These are phyloP conservation scores for Sanghuangporus baumii DNA, from an alignment of 1,284 basidiomycete species.

Conservation along the genomic window DNA sequence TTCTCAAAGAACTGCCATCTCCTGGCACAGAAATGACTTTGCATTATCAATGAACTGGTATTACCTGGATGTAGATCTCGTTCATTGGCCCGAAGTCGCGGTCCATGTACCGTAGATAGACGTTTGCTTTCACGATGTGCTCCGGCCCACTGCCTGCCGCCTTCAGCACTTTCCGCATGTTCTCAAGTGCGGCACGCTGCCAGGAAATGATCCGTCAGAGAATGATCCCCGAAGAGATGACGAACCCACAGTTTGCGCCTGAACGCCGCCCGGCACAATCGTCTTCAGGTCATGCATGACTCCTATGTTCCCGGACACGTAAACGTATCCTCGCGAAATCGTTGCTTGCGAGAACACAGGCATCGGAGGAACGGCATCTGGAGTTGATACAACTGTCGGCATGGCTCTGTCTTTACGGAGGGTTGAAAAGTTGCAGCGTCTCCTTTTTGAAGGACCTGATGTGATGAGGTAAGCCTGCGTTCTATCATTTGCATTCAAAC, in stretches of 20 bases:
- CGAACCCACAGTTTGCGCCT: conserved; percentile 43
- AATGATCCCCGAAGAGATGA: neutral
- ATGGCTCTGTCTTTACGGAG: neutral
- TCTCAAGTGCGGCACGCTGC: conserved; percentile 51
- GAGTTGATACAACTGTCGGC: conserved; percentile 26
- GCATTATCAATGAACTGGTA: conserved; percentile 10
- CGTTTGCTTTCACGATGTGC: conserved; percentile 56
- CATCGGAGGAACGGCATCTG: conserved; percentile 22
- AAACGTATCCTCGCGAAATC: conserved; percentile 47
- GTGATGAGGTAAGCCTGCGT: neutral
- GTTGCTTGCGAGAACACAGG: conserved; percentile 39
- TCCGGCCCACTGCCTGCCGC: conserved; percentile 54
- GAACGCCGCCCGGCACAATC: conserved; percentile 48
- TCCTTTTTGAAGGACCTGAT: neutral
- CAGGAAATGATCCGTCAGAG: neutral
- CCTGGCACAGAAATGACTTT: neutral
- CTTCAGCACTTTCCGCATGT: conserved; percentile 51
- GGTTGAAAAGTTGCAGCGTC: no score
- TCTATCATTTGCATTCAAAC: neutral
- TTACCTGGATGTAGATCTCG: conserved; percentile 44
- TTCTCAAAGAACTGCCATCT: conserved; percentile 43
- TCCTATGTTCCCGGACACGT: conserved; percentile 58
- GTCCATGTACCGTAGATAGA: conserved; percentile 49
- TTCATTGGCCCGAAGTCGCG: conserved; percentile 51
- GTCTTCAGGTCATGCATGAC: conserved; percentile 38